Evolutionary conservation across 768 basidiomycete species (phyloP).

Genomic region (Xerocomus spinulosus): DNA sequence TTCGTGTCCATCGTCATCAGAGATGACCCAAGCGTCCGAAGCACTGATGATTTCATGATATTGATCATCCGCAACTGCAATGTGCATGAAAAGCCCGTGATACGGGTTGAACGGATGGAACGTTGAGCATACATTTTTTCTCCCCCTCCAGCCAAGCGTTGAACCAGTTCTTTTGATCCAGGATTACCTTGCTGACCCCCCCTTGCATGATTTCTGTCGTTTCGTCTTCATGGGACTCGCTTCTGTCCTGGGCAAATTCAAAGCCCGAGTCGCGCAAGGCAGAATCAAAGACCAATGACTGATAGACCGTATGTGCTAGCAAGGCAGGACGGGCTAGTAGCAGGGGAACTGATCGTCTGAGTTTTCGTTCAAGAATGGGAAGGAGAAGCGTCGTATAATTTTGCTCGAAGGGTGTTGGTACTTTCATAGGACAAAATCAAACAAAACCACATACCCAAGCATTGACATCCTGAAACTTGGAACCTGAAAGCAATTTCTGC

Average conservation of each 20-base stretch:
- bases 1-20: conserved; percentile 56
- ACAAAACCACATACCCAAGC: conserved; percentile 58
- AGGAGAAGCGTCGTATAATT: conserved; percentile 81
- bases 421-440: neutral
- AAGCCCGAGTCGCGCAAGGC: conserved; percentile 74
- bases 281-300: conserved; percentile 84
- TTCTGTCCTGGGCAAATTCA: conserved; percentile 34
- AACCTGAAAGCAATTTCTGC: conserved; percentile 62
- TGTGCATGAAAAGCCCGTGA: neutral
- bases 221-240: conserved; percentile 10
- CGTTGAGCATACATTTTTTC: conserved; percentile 63
- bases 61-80: conserved; percentile 78
- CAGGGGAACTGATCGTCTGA: conserved; percentile 67
- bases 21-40: conserved; percentile 81
- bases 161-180: conserved; percentile 87
- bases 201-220: conserved; percentile 46
- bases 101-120: neutral
- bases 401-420: conserved; percentile 43
- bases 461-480: conserved; percentile 59
- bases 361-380: conserved; percentile 70
- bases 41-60: conserved; percentile 80
- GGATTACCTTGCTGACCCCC: conserved; percentile 76
- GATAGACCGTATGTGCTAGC: conserved; percentile 93
- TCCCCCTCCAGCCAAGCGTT: conserved; percentile 88
- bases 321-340: conserved; percentile 76